phyloP scores from a whole-genome alignment of 106 monocot genomes.

The Cymbidium sinense region DNA sequence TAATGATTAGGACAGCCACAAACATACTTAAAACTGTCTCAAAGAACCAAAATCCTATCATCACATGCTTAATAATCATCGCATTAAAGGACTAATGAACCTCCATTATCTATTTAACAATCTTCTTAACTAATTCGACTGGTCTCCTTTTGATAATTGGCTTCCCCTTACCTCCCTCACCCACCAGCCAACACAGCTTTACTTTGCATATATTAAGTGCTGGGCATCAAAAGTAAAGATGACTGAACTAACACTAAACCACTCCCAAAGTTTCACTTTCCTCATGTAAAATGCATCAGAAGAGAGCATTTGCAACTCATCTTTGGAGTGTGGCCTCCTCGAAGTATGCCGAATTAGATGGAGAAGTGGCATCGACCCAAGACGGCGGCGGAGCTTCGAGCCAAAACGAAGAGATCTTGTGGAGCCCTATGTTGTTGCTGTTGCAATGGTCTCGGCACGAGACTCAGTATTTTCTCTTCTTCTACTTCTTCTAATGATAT shows the following conservation, averaged over 20 bases:
- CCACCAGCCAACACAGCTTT: neutral
- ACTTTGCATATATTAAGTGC: neutral
- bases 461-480: constrained; percentile 24
- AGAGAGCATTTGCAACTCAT: neutral
- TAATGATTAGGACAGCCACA: too few relatives aligned
- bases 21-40: too few relatives aligned
- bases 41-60: neutral
- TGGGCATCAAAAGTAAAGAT: neutral
- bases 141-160: neutral
- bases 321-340: neutral
- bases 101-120: neutral
- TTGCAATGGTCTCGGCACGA: constrained; percentile 8
- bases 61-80: neutral
- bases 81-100: neutral
- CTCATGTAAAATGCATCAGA: neutral
- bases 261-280: neutral
- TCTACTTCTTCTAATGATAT: neutral
- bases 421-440: neutral
- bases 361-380: neutral
- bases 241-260: neutral
- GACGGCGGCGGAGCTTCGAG: neutral
- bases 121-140: neutral
- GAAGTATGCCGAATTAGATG: neutral
- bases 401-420: neutral
- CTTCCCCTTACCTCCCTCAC: neutral